Percentiles rank a stretch among this genome's conserved stretches.
Conservation (phyloP, 345 rosid genomes). For the Luvunga scandens region DNA sequence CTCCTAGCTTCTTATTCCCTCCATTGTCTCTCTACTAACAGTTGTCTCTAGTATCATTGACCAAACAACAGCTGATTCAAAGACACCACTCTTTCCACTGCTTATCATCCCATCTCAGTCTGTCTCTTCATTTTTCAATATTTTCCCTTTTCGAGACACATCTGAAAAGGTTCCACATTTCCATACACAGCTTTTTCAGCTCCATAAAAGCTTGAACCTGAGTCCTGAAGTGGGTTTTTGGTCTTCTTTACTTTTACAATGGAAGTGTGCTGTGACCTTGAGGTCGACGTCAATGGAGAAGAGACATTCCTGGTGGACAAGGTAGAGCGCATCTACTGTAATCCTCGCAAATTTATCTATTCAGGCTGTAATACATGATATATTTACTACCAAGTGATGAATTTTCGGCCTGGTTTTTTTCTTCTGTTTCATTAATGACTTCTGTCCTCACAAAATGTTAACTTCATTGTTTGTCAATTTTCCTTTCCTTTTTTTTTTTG, state of each 20-base stretch:
- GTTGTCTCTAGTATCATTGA: conserved; percentile 21
- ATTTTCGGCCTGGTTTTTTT: background rate
- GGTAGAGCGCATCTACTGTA: conserved; percentile 27
- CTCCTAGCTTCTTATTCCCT: conserved; percentile 23
- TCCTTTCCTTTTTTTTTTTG: background rate
- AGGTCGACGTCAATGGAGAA: conserved; percentile 59
- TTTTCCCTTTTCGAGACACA: conserved; percentile 4
- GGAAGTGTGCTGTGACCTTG: conserved; percentile 43
- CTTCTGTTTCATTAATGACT: background rate
- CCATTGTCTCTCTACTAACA: conserved; percentile 11
- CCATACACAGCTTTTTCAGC: background rate
- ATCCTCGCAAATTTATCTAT: background rate
- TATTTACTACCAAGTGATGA: background rate
- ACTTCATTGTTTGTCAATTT: background rate
- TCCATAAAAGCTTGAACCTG: background rate
- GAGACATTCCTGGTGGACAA: conserved; percentile 47
- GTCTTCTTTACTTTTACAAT: conserved; percentile 16
- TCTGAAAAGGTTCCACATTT: conserved; percentile 11
- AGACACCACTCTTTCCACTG: background rate
- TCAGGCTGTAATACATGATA: background rate
- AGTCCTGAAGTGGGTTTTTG: conserved; percentile 3
- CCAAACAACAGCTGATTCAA: conserved; percentile 19
- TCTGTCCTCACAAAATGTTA: background rate
- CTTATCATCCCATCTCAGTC: background rate
- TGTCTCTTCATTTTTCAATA: background rate